A percentile compares a stretch with the other conserved stretches of the same genome.
Evolutionary conservation across 2,329 filamentous ascomycete genomes (phyloP).

Genomic region (Calycina herbarum): DNA sequence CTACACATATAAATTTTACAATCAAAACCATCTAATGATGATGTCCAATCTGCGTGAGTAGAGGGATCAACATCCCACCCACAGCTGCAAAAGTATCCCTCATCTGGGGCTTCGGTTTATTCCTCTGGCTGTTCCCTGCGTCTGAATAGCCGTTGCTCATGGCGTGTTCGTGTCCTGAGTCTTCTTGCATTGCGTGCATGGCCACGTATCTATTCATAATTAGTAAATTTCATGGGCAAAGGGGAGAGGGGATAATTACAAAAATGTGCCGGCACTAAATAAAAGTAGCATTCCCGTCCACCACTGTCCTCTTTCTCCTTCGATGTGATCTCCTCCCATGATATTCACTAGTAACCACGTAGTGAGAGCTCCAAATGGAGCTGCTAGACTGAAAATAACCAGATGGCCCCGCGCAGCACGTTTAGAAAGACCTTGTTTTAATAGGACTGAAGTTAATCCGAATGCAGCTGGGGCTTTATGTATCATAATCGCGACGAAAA

Average conservation of each 20-base stretch:
- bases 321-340: constrained; percentile 61
- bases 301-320: constrained; percentile 63
- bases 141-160: constrained; percentile 57
- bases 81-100: constrained; percentile 71
- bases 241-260: constrained; percentile 58
- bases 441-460: constrained; percentile 82
- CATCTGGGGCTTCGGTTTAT: constrained; percentile 58
- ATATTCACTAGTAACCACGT: constrained; percentile 81
- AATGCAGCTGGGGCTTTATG: constrained; percentile 97
- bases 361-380: constrained; percentile 78
- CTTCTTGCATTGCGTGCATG: constrained; percentile 97
- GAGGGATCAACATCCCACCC: constrained; percentile 73
- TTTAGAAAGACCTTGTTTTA: constrained; percentile 90
- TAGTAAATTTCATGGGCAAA: constrained; percentile 21
- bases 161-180: constrained; percentile 46
- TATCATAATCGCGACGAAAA: constrained; percentile 95
- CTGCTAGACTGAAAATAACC: constrained; percentile 86
- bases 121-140: constrained; percentile 47
- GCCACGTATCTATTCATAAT: constrained; percentile 74
- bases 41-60: constrained; percentile 77
- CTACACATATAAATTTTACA: constrained; percentile 3
- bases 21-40: constrained; percentile 49
- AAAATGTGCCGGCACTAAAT: constrained; percentile 94
- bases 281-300: constrained; percentile 89
- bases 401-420: constrained; percentile 81